phyloP scores from a whole-genome alignment of 1,284 basidiomycete genomes.

The Malassezia pachydermatis region DNA sequence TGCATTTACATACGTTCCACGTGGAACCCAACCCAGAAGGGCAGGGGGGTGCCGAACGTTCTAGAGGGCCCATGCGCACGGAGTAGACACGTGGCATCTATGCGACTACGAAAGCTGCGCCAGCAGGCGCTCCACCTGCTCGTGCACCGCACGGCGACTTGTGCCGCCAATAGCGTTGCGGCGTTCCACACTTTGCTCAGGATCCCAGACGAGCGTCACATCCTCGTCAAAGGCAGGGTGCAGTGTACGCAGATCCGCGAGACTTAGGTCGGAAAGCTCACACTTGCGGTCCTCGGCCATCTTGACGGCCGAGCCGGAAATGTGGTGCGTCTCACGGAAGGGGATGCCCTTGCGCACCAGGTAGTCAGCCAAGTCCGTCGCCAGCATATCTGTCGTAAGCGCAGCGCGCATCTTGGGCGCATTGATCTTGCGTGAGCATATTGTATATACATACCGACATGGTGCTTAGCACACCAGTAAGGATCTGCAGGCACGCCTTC shows the following conservation, averaged over 20 bases:
- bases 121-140: conserved; percentile 53
- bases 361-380: conserved; percentile 94
- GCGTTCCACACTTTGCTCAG: conserved; percentile 68
- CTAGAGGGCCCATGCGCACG: conserved; percentile 4
- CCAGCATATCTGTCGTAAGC: conserved; percentile 89
- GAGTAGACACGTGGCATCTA: conserved; percentile 9
- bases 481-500: conserved; percentile 77
- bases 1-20: conserved; percentile 9
- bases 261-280: conserved; percentile 68
- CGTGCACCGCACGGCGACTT: conserved; percentile 68
- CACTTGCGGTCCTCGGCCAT: conserved; percentile 74
- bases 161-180: conserved; percentile 85
- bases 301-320: conserved; percentile 89
- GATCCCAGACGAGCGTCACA: conserved; percentile 52
- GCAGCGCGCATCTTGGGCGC: conserved; percentile 78
- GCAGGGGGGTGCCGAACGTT: conserved; percentile 3
- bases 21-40: conserved; percentile 6
- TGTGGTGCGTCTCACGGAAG: conserved; percentile 96
- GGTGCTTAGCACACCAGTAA: conserved; percentile 86
- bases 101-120: conserved; percentile 2
- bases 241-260: conserved; percentile 68
- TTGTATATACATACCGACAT: conserved; percentile 48
- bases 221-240: conserved; percentile 72
- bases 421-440: conserved; percentile 59
- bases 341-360: conserved; percentile 90